phyloP scores from a whole-genome alignment of 306 rosid species.

The Myrica gale region DNA sequence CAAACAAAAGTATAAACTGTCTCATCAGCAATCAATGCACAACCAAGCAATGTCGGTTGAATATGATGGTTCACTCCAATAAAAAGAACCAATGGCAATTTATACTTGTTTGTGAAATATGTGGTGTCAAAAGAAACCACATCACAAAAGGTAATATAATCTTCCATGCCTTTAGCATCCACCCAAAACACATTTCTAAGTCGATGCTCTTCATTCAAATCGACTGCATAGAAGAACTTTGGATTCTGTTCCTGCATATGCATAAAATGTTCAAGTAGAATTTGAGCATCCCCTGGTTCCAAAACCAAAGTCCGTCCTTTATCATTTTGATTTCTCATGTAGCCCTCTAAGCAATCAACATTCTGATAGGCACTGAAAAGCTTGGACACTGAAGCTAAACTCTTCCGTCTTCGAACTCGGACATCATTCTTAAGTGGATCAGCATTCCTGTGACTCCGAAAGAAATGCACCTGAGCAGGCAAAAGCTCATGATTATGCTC shows the following conservation, averaged over 20 bases:
- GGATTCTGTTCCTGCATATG: constrained; percentile 63
- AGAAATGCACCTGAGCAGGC: constrained; percentile 60
- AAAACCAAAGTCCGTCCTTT: constrained; percentile 48
- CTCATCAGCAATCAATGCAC: constrained; percentile 59
- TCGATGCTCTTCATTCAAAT: constrained; percentile 61
- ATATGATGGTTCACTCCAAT: constrained; percentile 57
- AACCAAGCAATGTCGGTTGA: constrained; percentile 57
- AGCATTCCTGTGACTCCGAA: constrained; percentile 56
- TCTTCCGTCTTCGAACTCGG: constrained; percentile 55
- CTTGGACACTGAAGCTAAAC: constrained; percentile 40
- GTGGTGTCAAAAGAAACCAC: constrained; percentile 63
- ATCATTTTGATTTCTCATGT: constrained; percentile 45
- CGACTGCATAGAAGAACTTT: constrained; percentile 56
- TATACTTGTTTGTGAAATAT: constrained; percentile 51
- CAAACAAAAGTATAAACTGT: constrained; percentile 47
- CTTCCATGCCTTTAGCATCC: constrained; percentile 61
- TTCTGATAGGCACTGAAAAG: constrained; percentile 51
- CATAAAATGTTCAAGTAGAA: constrained; percentile 60
- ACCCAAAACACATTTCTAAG: constrained; percentile 67
- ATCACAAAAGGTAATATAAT: constrained; percentile 48
- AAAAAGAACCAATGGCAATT: constrained; percentile 55
- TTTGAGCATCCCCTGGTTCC: constrained; percentile 54
- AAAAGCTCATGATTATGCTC: constrained; percentile 63
- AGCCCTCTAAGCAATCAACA: constrained; percentile 54
- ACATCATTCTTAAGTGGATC: constrained; percentile 47